phyloP scores from a whole-genome alignment of 1,139 yeast genomes.

The Kazachstania sp. region DNA sequence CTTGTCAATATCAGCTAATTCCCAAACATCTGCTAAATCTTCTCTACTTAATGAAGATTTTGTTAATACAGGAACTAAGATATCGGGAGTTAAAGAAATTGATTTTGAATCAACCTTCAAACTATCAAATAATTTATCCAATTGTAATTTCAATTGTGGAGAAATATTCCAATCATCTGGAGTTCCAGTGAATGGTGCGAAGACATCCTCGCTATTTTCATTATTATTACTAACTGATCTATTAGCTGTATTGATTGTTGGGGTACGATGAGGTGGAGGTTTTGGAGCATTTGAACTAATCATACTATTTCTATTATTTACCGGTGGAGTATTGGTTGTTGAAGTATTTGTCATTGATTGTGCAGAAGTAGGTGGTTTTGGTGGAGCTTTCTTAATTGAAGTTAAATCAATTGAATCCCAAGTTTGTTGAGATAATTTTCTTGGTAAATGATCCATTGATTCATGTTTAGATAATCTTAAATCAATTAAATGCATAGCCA shows the following conservation, averaged over 20 bases:
- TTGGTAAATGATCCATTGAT: constrained; percentile 21
- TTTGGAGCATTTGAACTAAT: constrained; percentile 3
- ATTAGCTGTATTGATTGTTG: constrained; percentile 36
- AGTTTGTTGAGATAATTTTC: constrained; percentile 51
- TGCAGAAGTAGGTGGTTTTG: constrained; percentile 1
- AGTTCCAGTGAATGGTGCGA: constrained; percentile 2
- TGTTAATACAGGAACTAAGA: constrained; percentile 81
- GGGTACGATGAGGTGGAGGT: constrained; percentile 15
- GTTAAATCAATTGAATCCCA: constrained; percentile 45
- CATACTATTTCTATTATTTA: not conserved
- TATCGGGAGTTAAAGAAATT: constrained; percentile 63
- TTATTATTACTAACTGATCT: not conserved
- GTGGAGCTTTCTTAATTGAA: not conserved
- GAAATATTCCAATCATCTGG: constrained; percentile 57
- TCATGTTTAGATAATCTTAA: constrained; percentile 63
- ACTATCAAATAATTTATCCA: constrained; percentile 64
- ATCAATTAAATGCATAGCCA: constrained; percentile 94
- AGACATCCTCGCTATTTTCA: not conserved
- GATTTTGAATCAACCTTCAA: constrained; percentile 50
- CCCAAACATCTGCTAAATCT: constrained; percentile 86
- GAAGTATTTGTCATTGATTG: not conserved
- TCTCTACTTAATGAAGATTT: constrained; percentile 82
- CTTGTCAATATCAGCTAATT: constrained; percentile 79
- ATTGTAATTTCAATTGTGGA: constrained; percentile 62
- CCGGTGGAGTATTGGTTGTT: not conserved